Evolutionary conservation across 2,329 filamentous ascomycete genomes (phyloP).

Genomic region (Coniochaeta sp.): DNA sequence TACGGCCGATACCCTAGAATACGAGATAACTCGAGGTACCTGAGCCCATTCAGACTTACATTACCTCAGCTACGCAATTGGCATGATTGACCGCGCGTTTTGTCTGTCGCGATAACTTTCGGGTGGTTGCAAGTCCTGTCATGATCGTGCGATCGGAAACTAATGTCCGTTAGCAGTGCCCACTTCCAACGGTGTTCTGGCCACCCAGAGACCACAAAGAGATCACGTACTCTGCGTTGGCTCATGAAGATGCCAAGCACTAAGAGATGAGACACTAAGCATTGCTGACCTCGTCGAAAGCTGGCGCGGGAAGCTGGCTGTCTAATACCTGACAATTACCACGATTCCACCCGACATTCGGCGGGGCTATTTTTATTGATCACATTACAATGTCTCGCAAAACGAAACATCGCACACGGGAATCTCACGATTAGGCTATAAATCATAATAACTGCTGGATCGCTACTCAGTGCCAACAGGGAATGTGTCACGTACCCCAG

Average conservation of each 20-base stretch:
- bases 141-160: background rate
- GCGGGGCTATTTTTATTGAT: too few relatives aligned
- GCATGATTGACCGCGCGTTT: background rate
- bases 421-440: background rate
- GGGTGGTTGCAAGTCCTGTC: background rate
- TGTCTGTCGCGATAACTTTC: background rate
- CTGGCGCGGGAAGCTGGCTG: too few relatives aligned
- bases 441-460: background rate
- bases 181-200: constrained; percentile 1
- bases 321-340: background rate
- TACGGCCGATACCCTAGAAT: too few relatives aligned
- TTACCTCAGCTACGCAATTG: background rate
- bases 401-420: background rate
- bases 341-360: background rate
- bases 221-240: too few relatives aligned
- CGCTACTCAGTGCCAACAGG: background rate
- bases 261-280: background rate
- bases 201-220: background rate
- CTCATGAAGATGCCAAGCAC: background rate
- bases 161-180: background rate
- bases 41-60: background rate
- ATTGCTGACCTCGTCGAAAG: background rate
- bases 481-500: background rate
- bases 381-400: background rate
- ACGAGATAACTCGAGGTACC: too few relatives aligned